Conservation (phyloP, 495 filamentous ascomycete species). For the Viridothelium virens region DNA sequence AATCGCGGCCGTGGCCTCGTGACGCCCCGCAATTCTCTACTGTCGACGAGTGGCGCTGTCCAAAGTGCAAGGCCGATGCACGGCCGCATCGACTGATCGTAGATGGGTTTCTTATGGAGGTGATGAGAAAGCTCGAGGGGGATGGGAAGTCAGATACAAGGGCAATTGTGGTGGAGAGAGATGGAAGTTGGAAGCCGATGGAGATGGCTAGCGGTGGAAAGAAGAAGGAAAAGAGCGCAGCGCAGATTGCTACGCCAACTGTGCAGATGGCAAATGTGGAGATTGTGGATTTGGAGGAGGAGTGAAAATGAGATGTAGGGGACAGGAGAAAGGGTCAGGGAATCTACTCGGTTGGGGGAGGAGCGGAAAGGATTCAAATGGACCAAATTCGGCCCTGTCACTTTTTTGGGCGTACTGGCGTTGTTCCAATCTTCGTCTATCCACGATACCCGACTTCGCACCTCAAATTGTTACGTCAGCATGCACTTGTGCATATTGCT, state of each 20-base stretch:
- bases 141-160: slow-evolving; percentile 27
- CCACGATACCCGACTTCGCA: too few species aligned
- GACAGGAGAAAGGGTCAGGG: too few species aligned
- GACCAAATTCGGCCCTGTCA: too few species aligned
- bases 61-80: slow-evolving; percentile 66
- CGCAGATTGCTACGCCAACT: not conserved
- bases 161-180: slow-evolving; percentile 34
- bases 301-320: too few species aligned
- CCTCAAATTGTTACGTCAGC: too few species aligned
- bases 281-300: too few species aligned
- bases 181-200: slow-evolving; percentile 36
- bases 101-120: slow-evolving; percentile 60
- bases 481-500: too few species aligned
- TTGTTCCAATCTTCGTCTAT: too few species aligned
- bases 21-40: slow-evolving; percentile 44
- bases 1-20: slow-evolving; percentile 52
- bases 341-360: too few species aligned
- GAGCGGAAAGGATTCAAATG: too few species aligned
- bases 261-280: not conserved
- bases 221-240: not conserved
- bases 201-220: slow-evolving; percentile 20
- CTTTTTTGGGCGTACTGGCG: too few species aligned
- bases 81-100: slow-evolving; percentile 59
- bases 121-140: slow-evolving; percentile 38
- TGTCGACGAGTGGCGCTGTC: slow-evolving; percentile 75